Conservation (phyloP, 2,329 filamentous ascomycete species). For the Ceratocystis variospora region DNA sequence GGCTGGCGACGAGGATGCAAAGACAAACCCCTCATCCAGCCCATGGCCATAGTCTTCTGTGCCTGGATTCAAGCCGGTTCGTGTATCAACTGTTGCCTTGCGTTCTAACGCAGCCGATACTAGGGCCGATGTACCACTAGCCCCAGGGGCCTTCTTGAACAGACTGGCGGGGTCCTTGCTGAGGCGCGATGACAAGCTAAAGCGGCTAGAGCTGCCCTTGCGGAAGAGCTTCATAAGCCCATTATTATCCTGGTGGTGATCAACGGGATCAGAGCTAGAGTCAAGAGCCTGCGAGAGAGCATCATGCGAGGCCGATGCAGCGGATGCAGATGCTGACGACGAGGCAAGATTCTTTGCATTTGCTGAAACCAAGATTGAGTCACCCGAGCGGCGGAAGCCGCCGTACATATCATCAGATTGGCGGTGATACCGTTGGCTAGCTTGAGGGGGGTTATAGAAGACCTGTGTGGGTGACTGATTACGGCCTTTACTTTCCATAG, state of each 20-base stretch:
- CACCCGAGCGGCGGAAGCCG: constrained; percentile 42
- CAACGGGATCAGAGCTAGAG: constrained; percentile 24
- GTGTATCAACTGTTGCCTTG: constrained; percentile 37
- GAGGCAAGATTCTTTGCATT: constrained; percentile 45
- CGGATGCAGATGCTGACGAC: constrained; percentile 22
- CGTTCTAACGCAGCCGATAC: constrained; percentile 39
- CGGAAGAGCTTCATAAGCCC: constrained; percentile 45
- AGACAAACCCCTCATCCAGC: constrained; percentile 31
- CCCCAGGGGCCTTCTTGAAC: constrained; percentile 45
- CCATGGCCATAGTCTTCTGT: constrained; percentile 31
- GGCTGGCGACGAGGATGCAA: constrained; percentile 31
- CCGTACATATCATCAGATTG: not conserved
- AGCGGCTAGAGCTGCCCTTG: constrained; percentile 53
- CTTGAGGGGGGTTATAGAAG: not conserved
- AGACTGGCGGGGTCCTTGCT: constrained; percentile 39
- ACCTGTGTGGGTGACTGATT: not conserved
- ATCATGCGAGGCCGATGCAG: constrained; percentile 33
- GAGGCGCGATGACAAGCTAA: constrained; percentile 44
- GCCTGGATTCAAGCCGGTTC: constrained; percentile 44
- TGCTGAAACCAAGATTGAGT: constrained; percentile 42
- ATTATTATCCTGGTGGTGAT: constrained; percentile 39
- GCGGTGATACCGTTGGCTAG: not conserved
- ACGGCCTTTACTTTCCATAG: constrained; percentile 27
- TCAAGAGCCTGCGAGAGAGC: constrained; percentile 43
- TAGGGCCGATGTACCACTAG: not conserved